Evolutionary conservation across 495 filamentous ascomycete genomes (phyloP).

Genomic region (Hypomontagnella monticulosa): DNA sequence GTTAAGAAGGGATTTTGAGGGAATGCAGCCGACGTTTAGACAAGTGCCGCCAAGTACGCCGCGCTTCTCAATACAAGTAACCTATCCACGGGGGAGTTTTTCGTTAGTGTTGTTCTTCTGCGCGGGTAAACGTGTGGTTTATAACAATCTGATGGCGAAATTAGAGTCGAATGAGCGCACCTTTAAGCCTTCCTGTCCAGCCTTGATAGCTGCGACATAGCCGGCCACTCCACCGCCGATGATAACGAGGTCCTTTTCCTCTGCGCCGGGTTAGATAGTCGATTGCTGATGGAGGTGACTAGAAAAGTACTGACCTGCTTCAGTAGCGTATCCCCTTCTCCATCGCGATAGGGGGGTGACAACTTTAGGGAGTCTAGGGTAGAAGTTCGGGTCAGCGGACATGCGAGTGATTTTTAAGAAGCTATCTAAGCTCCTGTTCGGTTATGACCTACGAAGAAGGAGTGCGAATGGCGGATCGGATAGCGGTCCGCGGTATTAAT

Average conservation of each 20-base stretch:
- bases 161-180: slow-evolving; percentile 57
- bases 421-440: slow-evolving; percentile 29
- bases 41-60: slow-evolving; percentile 95
- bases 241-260: slow-evolving; percentile 91
- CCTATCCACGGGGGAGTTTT: slow-evolving; percentile 61
- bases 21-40: slow-evolving; percentile 98
- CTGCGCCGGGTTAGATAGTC: slow-evolving; percentile 56
- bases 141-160: neutral
- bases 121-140: neutral
- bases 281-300: slow-evolving; percentile 23
- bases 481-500: slow-evolving; percentile 71
- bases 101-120: slow-evolving; percentile 22
- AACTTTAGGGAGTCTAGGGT: slow-evolving; percentile 64
- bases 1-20: slow-evolving; percentile 98
- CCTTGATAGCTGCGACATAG: slow-evolving; percentile 99
- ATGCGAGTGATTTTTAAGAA: slow-evolving; percentile 31
- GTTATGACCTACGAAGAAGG: slow-evolving; percentile 57
- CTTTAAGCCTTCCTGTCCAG: slow-evolving; percentile 97
- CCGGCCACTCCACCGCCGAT: slow-evolving; percentile 98
- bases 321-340: slow-evolving; percentile 79
- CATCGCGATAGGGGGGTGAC: slow-evolving; percentile 67
- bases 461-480: slow-evolving; percentile 70
- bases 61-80: slow-evolving; percentile 98
- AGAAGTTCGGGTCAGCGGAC: slow-evolving; percentile 44
- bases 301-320: slow-evolving; percentile 70